These are phyloP conservation scores for Epichloe aotearoae DNA, from an alignment of 2,329 filamentous ascomycete species.

Conservation along the genomic window DNA sequence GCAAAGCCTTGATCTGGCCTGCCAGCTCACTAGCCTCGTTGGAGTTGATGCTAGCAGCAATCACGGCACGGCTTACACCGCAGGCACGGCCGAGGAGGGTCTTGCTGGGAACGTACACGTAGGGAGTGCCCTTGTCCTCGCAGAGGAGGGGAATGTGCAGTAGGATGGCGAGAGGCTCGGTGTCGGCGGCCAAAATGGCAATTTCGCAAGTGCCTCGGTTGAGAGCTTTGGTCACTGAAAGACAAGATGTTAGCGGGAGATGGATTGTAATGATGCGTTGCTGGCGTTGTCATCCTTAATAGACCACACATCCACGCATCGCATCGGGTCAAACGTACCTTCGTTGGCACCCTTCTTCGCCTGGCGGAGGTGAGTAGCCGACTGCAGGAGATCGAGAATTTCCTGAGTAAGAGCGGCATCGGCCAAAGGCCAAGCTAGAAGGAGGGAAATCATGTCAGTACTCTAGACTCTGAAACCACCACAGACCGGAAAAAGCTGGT, in stretches of 20 bases:
- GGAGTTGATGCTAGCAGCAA: constrained; percentile 76
- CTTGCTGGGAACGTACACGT: constrained; percentile 65
- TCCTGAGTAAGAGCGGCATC: constrained; percentile 65
- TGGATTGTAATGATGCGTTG: background rate
- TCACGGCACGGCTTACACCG: constrained; percentile 79
- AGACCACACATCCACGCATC: background rate
- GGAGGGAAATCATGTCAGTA: background rate
- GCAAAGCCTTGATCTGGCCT: constrained; percentile 74
- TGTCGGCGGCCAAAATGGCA: constrained; percentile 81
- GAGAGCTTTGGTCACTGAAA: constrained; percentile 59
- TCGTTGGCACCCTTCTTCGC: constrained; percentile 85
- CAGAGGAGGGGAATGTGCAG: constrained; percentile 74
- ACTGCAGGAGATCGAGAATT: constrained; percentile 71
- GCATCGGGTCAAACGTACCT: constrained; percentile 21
- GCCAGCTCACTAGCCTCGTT: constrained; percentile 84
- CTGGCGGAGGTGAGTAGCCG: constrained; percentile 53
- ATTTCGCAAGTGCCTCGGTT: constrained; percentile 87
- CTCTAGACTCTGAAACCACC: background rate
- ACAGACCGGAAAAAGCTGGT: background rate
- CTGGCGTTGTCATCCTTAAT: no score
- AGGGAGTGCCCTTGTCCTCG: constrained; percentile 58
- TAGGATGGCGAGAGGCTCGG: constrained; percentile 73
- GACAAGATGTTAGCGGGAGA: constrained; percentile 5
- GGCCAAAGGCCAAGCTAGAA: constrained; percentile 55
- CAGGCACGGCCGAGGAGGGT: constrained; percentile 78